Evolutionary conservation across 441 rosid species (phyloP).

Genomic region (Aquilaria agallochum): DNA sequence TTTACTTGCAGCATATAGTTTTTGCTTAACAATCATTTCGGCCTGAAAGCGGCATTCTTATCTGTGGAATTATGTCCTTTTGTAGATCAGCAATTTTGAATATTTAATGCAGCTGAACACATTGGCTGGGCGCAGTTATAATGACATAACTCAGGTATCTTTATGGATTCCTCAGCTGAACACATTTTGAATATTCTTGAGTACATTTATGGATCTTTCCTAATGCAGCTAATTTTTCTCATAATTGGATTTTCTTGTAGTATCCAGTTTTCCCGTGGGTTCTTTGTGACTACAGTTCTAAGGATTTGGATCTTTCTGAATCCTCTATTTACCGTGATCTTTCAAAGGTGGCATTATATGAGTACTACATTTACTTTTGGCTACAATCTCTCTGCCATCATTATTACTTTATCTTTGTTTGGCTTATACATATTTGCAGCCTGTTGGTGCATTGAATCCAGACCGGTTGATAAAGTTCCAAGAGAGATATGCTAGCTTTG

Average conservation of each 20-base stretch:
- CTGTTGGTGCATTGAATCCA: conserved; percentile 93
- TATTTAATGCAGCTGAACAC: conserved; percentile 98
- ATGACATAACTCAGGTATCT: conserved; percentile 97
- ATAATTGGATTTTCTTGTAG: conserved; percentile 43
- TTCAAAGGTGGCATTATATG: conserved; percentile 68
- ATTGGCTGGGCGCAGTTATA: conserved; percentile 98
- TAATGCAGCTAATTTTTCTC: conserved; percentile 4
- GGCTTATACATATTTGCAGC: conserved; percentile 51
- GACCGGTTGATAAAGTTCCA: conserved; percentile 86
- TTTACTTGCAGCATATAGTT: background rate
- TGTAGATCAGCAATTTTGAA: conserved; percentile 99
- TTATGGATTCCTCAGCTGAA: conserved; percentile 1
- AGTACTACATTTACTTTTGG: conserved; percentile 22
- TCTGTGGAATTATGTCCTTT: conserved; percentile 18
- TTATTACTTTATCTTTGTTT: conserved; percentile 16
- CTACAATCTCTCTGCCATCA: conserved; percentile 14
- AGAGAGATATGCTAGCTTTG: conserved; percentile 98
- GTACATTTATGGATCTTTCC: conserved; percentile 1
- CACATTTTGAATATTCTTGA: background rate
- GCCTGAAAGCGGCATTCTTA: conserved; percentile 6
- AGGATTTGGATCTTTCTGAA: conserved; percentile 76
- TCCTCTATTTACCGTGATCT: conserved; percentile 95
- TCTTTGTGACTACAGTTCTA: conserved; percentile 82
- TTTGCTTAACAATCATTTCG: background rate
- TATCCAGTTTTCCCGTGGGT: conserved; percentile 99